These are phyloP conservation scores for Kuraishia piskuri DNA, from an alignment of 805 yeast genomes.

Conservation along the genomic window DNA sequence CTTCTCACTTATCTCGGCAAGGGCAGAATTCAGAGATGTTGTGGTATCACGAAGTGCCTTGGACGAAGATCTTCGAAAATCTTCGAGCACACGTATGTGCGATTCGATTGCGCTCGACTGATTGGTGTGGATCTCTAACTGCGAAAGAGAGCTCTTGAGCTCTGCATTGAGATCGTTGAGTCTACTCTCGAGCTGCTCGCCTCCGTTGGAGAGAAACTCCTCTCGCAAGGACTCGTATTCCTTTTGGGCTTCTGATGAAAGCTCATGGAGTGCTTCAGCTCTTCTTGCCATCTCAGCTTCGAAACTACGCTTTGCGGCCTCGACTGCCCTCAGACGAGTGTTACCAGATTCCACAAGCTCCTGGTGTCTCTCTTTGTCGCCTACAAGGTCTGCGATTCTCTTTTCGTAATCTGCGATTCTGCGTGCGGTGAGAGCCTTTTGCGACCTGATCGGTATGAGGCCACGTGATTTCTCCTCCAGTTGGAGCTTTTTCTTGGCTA, in stretches of 20 bases:
- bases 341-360: constrained; percentile 30
- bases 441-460: constrained; percentile 56
- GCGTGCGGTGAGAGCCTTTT: constrained; percentile 35
- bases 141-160: neutral
- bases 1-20: constrained; percentile 22
- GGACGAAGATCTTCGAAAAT: neutral
- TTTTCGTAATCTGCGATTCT: constrained; percentile 38
- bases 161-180: neutral
- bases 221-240: constrained; percentile 56
- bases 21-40: constrained; percentile 17
- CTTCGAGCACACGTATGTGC: neutral
- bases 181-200: constrained; percentile 20
- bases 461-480: constrained; percentile 37
- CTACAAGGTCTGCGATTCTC: constrained; percentile 38
- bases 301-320: constrained; percentile 29
- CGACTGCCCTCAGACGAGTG: constrained; percentile 38
- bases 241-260: constrained; percentile 41
- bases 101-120: neutral
- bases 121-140: neutral
- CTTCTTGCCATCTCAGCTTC: constrained; percentile 20
- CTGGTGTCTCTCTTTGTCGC: constrained; percentile 47
- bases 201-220: constrained; percentile 43
- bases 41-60: constrained; percentile 16
- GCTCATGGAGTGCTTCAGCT: constrained; percentile 17
- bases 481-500: constrained; percentile 26